A percentile compares a stretch with the other conserved stretches of the same genome.
These are phyloP conservation scores for Evernia prunastri DNA, from an alignment of 495 filamentous ascomycete species.

Conservation along the genomic window DNA sequence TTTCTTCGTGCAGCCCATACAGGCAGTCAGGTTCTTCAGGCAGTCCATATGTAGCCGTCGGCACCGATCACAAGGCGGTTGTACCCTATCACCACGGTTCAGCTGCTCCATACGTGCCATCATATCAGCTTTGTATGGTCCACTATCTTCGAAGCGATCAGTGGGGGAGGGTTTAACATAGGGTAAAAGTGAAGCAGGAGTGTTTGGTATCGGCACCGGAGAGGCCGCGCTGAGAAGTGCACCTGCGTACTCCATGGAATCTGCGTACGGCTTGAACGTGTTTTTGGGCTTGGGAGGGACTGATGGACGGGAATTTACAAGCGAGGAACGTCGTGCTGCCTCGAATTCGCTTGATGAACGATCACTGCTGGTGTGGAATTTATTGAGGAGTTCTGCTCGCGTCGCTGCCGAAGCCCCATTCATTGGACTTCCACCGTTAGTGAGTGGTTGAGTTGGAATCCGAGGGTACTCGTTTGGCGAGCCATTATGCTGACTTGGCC, in stretches of 20 bases:
- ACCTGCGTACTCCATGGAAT: slow-evolving; percentile 30
- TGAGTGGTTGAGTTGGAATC: slow-evolving; percentile 31
- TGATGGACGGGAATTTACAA: slow-evolving; percentile 11
- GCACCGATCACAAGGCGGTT: slow-evolving; percentile 79
- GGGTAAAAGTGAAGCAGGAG: slow-evolving; percentile 45
- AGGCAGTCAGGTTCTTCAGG: slow-evolving; percentile 76
- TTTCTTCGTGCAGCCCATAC: slow-evolving; percentile 80
- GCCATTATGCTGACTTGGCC: slow-evolving; percentile 31
- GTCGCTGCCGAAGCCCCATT: slow-evolving; percentile 49
- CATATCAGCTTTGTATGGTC: slow-evolving; percentile 60
- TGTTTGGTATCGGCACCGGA: slow-evolving; percentile 46
- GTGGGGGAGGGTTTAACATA: slow-evolving; percentile 38
- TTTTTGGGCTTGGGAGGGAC: slow-evolving; percentile 20
- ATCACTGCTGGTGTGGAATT: slow-evolving; percentile 52
- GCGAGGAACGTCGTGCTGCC: slow-evolving; percentile 14
- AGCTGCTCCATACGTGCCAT: slow-evolving; percentile 69
- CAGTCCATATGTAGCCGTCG: slow-evolving; percentile 74
- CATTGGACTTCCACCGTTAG: slow-evolving; percentile 45
- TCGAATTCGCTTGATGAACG: slow-evolving; percentile 34
- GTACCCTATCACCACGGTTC: slow-evolving; percentile 60
- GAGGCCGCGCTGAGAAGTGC: slow-evolving; percentile 34
- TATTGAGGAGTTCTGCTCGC: slow-evolving; percentile 48
- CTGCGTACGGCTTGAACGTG: slow-evolving; percentile 18
- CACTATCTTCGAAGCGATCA: slow-evolving; percentile 49
- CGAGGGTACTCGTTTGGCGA: slow-evolving; percentile 36